Base-by-base conservation (phyloP, 2,329 filamentous ascomycete species). In the Mollisiaceae sp. region DNA sequence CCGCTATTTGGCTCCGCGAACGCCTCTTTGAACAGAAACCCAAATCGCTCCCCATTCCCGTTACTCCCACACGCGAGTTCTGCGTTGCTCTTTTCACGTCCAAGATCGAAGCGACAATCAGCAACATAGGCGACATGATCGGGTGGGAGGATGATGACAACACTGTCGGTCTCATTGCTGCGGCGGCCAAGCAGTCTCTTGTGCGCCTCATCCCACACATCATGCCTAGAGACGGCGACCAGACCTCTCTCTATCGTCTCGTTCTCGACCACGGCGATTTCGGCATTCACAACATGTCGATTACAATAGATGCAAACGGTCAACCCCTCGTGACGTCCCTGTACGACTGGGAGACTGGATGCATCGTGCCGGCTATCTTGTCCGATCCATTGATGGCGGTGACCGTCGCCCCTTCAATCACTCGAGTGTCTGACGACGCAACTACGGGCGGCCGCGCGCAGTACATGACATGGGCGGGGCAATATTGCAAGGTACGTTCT, bases 221-320 rank as follows among this genome's bases (percentile, higher is more conserved):
- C 20, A 63, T 67, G 47, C 62, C 64, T 57, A 35, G 9, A 65
- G 67, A 65, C 22, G 59, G 60, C 55, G 57, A 66, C 45, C 47
- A 64, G 63, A 57, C 56, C 45, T 63, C 62, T 63, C 43, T 75
- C 8, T 77, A 77, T 64, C 74, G 71, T 22, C 68, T 76, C n/a
- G 76, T 77, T 59, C 71, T 78, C 24, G 73, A 78, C 4, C 75
- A 78, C 57, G 75, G 75, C 15, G 75, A 77, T 65, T 63, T 66
- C 35, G 61, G 75, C 47, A 73, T 76, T 50, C 74, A 77, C 63
- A 77, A 76, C 56, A 75, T 73, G 70, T 72, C 72, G 3, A 69
- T 74, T 43, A 63, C 59, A 50, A 65, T 66, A 35, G 69, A 74
- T 60, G 60, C 38, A 14, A 59, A 66, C 8, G 65, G 66, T 22